Base-by-base conservation (phyloP, 2,329 filamentous ascomycete genomes). In the Dryadomyces quercus-mongolicae region DNA sequence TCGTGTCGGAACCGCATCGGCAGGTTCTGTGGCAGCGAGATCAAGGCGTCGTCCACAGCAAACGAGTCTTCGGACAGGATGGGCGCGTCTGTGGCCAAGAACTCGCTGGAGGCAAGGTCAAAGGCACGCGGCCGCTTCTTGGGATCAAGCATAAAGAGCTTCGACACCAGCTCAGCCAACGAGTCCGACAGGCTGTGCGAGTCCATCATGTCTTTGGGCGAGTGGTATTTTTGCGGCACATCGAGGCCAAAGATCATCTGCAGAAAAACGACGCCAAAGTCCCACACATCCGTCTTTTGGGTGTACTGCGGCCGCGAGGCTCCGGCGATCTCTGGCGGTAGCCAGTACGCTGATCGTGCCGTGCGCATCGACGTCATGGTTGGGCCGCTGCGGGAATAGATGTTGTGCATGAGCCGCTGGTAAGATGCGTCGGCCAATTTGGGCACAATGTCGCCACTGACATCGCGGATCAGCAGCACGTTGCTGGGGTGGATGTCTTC, bases 191-290 rank as follows among this genome's bases (percentile, higher is more conserved):
- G 73, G 9, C 80, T 77, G 38, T 91, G 70, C 1, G 82, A 81
- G 13, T 85, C 82, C 65, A 88, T 83, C 52, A 95, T 70, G 45
- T 82, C 80, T 55, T 78, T 80, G 1, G 92, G 91, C 0, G 89
- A 94, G 16, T 84, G 83, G 66, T 93, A 92, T 56, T 84, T 86
- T 56, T 85, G 77, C 18, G 86, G 74, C 7, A 89, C 80, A 60
- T 89, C 82, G 38, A 89, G 74, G 2, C 93, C 93, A 66, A 96
- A 92, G 3, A 93, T 79, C 89, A 97, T 96, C 66, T 98, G 92
- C 43, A 95, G 69, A 61, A 96, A 87, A 5, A 96, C 80, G 34
- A 96, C 81, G 5, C 93, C 93, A 62, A 98, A 82, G 60, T 96
- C 88, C 93, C 93, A 98, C 9, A 97, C 81, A 66, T 97, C 93